Evolutionary conservation across 768 basidiomycete species (phyloP), one percentile per base, ranked within the genome.

Genomic region (Russula dissimulans): DNA sequence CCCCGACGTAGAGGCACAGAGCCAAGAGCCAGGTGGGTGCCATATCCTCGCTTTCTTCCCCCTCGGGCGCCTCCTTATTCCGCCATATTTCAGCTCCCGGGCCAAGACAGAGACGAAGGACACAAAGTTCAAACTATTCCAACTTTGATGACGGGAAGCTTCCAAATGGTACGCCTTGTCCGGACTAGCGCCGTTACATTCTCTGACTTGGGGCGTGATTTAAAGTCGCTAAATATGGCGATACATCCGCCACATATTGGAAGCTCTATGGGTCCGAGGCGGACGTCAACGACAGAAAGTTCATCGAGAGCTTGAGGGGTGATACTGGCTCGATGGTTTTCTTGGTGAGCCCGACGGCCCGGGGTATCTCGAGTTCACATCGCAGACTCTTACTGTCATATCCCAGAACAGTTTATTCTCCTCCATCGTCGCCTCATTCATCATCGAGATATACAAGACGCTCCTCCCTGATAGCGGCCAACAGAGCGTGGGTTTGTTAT

Each of bases 291-390:
- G 65, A 66, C 44, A 45, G 26, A n/a, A 54, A 57, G 12, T 29
- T 66, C 12, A 44, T 65, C 22, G 53, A 66, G 0, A 61, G 39
- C 36, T 38, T 66, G 36, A 50, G 14, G 18, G 62, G 18, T 3
- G 54, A 67, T 39, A 67, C 59, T 14, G 29, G 49, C 7, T 66
- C 55, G 2, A 66, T 66, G 56, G 47, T 66, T 14, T 45, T 66
- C 32, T 22, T 66, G 47, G 65, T 66, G 51, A 52, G 65, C 47
- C 22, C 22, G 1, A 6, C 10, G 41, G 44, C 8, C 4, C 26
- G 4, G 4, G 42, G 6, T 14, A 41, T 15, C 7, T 14, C 39
- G 10, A 12, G 4, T 46, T 36, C 11, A 3, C 22, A 29, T 14
- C 12, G 34, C 34, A 11, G 22, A 10, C n/a, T 39, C 43, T 51